Conservation (phyloP, 352 stramenopile species). For the Phytophthora pini region DNA sequence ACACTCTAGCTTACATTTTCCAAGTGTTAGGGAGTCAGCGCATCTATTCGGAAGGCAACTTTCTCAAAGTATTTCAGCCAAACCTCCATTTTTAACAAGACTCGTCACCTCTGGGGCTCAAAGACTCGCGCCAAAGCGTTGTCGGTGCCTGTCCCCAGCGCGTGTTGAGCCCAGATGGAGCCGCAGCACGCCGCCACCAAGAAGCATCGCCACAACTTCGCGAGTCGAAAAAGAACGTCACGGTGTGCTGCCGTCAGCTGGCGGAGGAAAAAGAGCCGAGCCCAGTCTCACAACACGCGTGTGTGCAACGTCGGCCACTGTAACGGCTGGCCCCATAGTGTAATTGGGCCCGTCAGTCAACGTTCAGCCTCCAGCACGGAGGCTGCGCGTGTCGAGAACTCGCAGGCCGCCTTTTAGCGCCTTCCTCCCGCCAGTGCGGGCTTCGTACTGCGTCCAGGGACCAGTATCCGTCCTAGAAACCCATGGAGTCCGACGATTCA, state of each 20-base stretch:
- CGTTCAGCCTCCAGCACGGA: constrained; percentile 4
- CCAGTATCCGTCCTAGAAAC: neutral
- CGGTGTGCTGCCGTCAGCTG: constrained; percentile 1
- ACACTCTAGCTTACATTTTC: constrained; percentile 7
- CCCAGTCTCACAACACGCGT: constrained; percentile 7
- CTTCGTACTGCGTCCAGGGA: constrained; percentile 8
- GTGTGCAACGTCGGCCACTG: constrained; percentile 11
- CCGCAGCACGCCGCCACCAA: constrained; percentile 8
- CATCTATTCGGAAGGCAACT: constrained; percentile 25
- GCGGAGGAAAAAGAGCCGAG: constrained; percentile 22
- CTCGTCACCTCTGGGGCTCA: too few relatives aligned
- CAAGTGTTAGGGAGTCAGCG: constrained; percentile 14
- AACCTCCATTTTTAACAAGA: neutral
- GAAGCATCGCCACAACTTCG: constrained; percentile 1
- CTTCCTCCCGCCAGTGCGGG: constrained; percentile 2
- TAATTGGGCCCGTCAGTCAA: constrained; percentile 15
- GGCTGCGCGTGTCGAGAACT: too few relatives aligned
- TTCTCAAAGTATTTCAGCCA: neutral
- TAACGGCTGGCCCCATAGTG: constrained; percentile 11
- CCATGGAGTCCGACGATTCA: constrained; percentile 39
- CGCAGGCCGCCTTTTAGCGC: neutral
- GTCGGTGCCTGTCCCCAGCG: neutral
- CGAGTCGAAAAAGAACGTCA: constrained; percentile 8
- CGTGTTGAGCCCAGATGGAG: constrained; percentile 21
- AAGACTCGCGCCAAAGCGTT: neutral